Evolutionary conservation across 108 stramenopile genomes (phyloP).

Genomic region (Cyclotella sp.): DNA sequence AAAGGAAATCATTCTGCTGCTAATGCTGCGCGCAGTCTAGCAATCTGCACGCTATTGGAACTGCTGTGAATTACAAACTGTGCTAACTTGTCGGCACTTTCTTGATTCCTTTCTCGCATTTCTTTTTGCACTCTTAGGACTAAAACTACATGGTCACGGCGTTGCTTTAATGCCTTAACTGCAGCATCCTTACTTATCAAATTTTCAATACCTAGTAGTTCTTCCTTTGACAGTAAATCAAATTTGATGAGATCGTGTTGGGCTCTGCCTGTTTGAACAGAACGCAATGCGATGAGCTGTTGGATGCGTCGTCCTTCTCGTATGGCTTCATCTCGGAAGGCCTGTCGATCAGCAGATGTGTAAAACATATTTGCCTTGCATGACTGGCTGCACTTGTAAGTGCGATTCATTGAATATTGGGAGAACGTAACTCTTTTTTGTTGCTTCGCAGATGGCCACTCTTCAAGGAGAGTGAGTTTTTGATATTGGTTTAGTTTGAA

Average conservation of each 20-base stretch:
- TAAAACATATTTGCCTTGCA: not conserved
- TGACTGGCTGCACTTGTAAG: not conserved
- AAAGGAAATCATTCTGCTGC: too few species aligned
- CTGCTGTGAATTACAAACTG: not conserved
- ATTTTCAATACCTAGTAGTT: constrained; percentile 1
- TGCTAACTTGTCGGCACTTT: not conserved
- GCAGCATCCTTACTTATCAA: constrained; percentile 2
- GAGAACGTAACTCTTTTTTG: not conserved
- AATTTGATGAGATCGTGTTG: not conserved
- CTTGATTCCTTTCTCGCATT: not conserved
- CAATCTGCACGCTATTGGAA: not conserved
- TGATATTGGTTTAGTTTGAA: too few species aligned
- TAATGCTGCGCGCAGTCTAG: too few species aligned
- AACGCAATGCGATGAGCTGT: not conserved
- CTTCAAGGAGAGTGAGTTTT: not conserved
- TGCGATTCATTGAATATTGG: not conserved
- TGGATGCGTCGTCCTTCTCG: not conserved
- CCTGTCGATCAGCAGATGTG: not conserved
- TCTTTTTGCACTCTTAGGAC: not conserved
- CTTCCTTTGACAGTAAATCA: not conserved
- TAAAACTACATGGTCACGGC: not conserved
- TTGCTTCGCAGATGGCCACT: not conserved
- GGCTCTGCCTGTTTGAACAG: not conserved
- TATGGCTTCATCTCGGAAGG: not conserved
- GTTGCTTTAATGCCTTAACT: not conserved